These are phyloP conservation scores for Moelleriella libera DNA, from an alignment of 2,329 filamentous ascomycete genomes.

Conservation along the genomic window DNA sequence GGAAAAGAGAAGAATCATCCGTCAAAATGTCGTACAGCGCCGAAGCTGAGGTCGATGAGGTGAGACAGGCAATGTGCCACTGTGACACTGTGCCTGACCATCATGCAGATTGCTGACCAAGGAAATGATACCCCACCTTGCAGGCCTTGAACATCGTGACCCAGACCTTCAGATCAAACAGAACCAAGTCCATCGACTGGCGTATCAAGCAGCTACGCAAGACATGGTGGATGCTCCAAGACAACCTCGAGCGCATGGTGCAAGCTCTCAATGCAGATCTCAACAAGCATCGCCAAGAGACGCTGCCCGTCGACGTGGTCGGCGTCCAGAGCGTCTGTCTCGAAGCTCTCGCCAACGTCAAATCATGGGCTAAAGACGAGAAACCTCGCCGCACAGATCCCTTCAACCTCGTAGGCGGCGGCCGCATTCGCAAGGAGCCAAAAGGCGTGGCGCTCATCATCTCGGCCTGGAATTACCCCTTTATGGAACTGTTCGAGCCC, in stretches of 20 bases:
- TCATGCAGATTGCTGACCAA: no score
- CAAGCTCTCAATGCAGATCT: constrained; percentile 20
- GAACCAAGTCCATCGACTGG: constrained; percentile 22
- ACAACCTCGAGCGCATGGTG: constrained; percentile 19
- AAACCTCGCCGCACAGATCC: constrained; percentile 12
- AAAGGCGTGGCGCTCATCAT: constrained; percentile 28
- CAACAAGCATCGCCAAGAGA: constrained; percentile 18
- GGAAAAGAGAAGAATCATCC: no score
- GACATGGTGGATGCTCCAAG: constrained; percentile 24
- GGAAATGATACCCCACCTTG: no score
- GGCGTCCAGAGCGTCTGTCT: constrained; percentile 20
- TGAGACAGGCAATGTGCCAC: neutral
- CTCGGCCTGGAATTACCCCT: constrained; percentile 31
- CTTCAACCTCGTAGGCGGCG: constrained; percentile 14
- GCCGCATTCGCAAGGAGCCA: constrained; percentile 25
- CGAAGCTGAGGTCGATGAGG: constrained; percentile 4
- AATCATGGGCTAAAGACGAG: constrained; percentile 24
- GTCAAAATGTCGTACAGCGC: constrained; percentile 3
- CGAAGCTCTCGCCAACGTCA: constrained; percentile 20
- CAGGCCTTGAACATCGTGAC: constrained; percentile 3
- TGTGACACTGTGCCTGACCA: neutral
- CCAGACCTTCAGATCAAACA: constrained; percentile 5
- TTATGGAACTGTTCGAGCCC: constrained; percentile 22
- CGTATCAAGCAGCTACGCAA: constrained; percentile 26
- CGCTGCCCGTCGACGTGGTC: constrained; percentile 14